Evolutionary conservation across 2,329 filamentous ascomycete genomes (phyloP), one percentile per base, ranked within the genome.

Genomic region (Fusarium sp.): DNA sequence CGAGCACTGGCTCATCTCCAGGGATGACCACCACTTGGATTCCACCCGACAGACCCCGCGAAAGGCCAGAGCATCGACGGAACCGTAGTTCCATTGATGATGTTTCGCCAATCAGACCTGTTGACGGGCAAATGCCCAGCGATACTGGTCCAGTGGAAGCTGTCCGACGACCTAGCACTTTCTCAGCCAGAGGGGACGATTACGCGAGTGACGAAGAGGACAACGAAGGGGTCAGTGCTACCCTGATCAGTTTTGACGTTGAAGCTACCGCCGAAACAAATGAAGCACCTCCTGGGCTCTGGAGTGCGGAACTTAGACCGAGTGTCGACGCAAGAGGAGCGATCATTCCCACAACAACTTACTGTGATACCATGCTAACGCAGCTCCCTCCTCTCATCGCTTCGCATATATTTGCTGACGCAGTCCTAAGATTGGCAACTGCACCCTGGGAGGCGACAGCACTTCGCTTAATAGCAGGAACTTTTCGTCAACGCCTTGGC

Each of bases 221-320:
- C 18, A 80, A 84, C 16, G 87, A 87, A 49, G 81, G 84, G 49
- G 79, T 88, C 25, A 87, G 83, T 57, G 84, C 86, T 3, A 88
- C 87, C 0, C 78, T 89, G 7, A 88, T 89, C 54, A 88, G 86
- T 68, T 89, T 89, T 59, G 87, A 89, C 59, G 86, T 89, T 28
- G 87, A 89, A 66, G 84, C 87, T 1, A 85, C 83, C 6, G 87
- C 83, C 5, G 87, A 88, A 48, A 56, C 85, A 1, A 82, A 80
- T 5, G 85, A 87, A 49, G 81, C 82, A 4, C 84, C 84, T 2
- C 79, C 84, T 3, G 87, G 85, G 16, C 75, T 86, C 3, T 89
- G 87, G 87, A 87, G 85, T 6, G 87, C 87, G 14, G 87, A 89
- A 72, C 76, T 89, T 20, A 83, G 87, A 1, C 86, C 87, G 4